Evolutionary conservation across 345 rosid genomes (phyloP), one percentile per base, ranked within the genome.

Genomic region (Gossypium rotundifolium): DNA sequence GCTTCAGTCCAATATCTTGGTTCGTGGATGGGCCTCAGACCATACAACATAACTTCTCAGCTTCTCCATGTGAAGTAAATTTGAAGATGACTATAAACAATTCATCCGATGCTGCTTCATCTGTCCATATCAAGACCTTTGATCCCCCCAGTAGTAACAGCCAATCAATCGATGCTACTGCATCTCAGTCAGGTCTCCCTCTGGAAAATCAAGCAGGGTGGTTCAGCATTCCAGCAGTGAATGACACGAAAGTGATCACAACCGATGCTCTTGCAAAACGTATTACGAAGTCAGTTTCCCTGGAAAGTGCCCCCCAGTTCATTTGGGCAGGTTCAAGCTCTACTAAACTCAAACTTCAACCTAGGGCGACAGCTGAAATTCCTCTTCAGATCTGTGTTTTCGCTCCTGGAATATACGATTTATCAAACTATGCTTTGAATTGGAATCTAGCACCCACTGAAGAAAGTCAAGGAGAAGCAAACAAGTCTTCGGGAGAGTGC

Each of bases 271-370:
- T 65, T 73, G 83, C 78, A 72, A 78, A 74, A 33, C 80, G 38
- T 16, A 46, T 25, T 48, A 73, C 76, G 11, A 88, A 83, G 33
- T 66, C 86, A 23, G 27, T 72, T 40, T 79, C 88, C 33, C 76
- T 83, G 22, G 92, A 86, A 76, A 87, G 88, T 55, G 88, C 82
- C 45, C 78, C 87, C 44, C 90, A 95, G 1, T 88, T 88, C 80
- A 79, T 89, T 54, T 95, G 98, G 99, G 87, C 89, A 55, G 97
- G 91, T 52, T 82, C 96, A 61, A 90, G 93, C 77, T 85, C 87
- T 29, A 90, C 91, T 64, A 88, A 79, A 68, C 79, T 87, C 72
- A 79, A 44, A 73, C 78, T 90, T 59, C 84, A 81, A 77, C 92
- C 99, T 14, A 52, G 77, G 75, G 91, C 97, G 18, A 78, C 86